A percentile compares a stretch with the other conserved stretches of the same genome.
Conservation (phyloP, 2,329 filamentous ascomycete genomes). For the Helotiales sp. region DNA sequence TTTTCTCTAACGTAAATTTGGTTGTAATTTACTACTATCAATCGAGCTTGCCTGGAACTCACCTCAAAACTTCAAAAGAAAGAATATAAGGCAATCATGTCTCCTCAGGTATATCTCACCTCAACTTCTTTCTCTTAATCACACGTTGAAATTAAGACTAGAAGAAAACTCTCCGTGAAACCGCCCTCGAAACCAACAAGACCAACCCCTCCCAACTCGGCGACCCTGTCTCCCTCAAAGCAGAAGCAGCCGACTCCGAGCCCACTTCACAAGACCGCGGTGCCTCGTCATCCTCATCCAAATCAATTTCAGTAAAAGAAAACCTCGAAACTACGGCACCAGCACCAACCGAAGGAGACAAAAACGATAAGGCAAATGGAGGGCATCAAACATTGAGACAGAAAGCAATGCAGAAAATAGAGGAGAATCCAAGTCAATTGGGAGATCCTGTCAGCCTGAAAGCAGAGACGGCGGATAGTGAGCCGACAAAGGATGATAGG, state of each 20-base stretch:
- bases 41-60: no score
- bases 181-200: constrained; percentile 18
- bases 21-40: no score
- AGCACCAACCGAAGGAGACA: constrained; percentile 18
- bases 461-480: constrained; percentile 21
- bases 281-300: neutral
- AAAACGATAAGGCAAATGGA: neutral
- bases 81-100: neutral
- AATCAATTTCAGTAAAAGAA: neutral
- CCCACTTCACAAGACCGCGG: constrained; percentile 12
- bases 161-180: constrained; percentile 19
- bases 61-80: no score
- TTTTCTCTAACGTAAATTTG: no score
- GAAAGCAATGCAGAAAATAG: constrained; percentile 18
- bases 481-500: constrained; percentile 24
- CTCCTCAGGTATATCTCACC: neutral
- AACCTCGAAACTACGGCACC: constrained; percentile 10
- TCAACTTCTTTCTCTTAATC: neutral
- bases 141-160: neutral
- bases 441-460: constrained; percentile 27
- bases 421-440: constrained; percentile 23
- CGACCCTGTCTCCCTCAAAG: constrained; percentile 24
- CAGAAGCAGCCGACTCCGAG: constrained; percentile 14
- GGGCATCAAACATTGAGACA: constrained; percentile 20
- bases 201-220: constrained; percentile 26